Evolutionary conservation across 228 moss, liverwort and hornwort species (phyloP), one percentile per base, ranked within the genome.

Genomic region (Sphagnum fallax): DNA sequence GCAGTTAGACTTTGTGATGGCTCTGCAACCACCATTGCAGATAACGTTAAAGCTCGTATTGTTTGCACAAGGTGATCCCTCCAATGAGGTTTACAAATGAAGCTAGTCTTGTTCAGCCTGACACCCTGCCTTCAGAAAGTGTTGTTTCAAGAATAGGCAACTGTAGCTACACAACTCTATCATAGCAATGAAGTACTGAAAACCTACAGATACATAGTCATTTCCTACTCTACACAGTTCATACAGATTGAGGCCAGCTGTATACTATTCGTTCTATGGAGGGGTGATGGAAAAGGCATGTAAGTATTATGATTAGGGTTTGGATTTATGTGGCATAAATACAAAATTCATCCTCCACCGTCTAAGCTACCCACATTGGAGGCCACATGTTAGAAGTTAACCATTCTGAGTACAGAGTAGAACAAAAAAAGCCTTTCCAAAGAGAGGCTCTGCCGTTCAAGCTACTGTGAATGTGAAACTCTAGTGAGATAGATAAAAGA

Each of bases 1-100:
- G 73, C 91, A 91, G 59, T 81, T 75, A 8, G 85, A 81, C 69
- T 81, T 81, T 71, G 78, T 77, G 47, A 90, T 80, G 53, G 85
- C 87, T 74, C 87, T 90, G 75, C 50, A 55, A 12, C 8, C 32
- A 32, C 32, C 32, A 32, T 32, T 32, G 32, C 32, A 32, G 32
- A 32, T 32, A 32, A 32, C 2, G 32, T 32, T 32, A 32, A 32
- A 2, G 32, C 32, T 2, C 32, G 2, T 32, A 32, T 32, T 32
- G 32, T 32, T 32, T 32, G 32, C 32, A 32, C 32, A 32, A 32
- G 32, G 32, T 32, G 32, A 32, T 32, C 32, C 32, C 32, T 32
- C 32, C 32, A 32, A 32, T 32, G 32, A 32, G 32, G 32, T 32
- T 32, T 32, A 53, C n/a, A 16, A 4, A 49, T 8, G 55, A 55